A percentile compares a stretch with the other conserved stretches of the same genome.
Evolutionary conservation across 371 early-diverging fungal species (phyloP).

Genomic region (Rhizopus sp.): DNA sequence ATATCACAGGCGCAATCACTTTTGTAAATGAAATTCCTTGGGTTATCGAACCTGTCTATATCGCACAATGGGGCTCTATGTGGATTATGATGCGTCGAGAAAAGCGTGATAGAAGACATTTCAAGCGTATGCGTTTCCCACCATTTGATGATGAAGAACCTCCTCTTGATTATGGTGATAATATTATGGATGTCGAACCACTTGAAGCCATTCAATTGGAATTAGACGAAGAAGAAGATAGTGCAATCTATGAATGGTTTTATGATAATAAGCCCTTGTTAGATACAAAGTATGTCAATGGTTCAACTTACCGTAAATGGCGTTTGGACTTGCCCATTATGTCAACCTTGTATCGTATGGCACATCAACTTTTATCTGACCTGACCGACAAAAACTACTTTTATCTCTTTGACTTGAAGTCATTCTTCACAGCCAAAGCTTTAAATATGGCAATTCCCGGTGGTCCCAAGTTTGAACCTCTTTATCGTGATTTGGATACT

Average conservation of each 20-base stretch:
- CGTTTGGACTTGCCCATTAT: slow-evolving; percentile 90
- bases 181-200: slow-evolving; percentile 96
- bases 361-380: slow-evolving; percentile 93
- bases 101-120: slow-evolving; percentile 96
- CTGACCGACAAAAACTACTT: slow-evolving; percentile 94
- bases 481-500: slow-evolving; percentile 92
- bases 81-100: slow-evolving; percentile 99
- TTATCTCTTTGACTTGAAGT: slow-evolving; percentile 92
- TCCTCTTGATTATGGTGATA: slow-evolving; percentile 97
- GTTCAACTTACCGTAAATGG: slow-evolving; percentile 92
- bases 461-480: slow-evolving; percentile 98
- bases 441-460: slow-evolving; percentile 99
- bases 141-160: slow-evolving; percentile 99
- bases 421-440: slow-evolving; percentile 97
- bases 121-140: slow-evolving; percentile 98
- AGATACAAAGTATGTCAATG: slow-evolving; percentile 86
- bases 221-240: slow-evolving; percentile 95
- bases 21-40: slow-evolving; percentile 97
- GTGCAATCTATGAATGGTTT: slow-evolving; percentile 93
- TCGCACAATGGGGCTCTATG: slow-evolving; percentile 99
- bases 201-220: slow-evolving; percentile 99
- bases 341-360: slow-evolving; percentile 92
- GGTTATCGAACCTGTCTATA: slow-evolving; percentile 95
- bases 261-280: slow-evolving; percentile 95
- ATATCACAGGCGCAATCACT: slow-evolving; percentile 98